Base-by-base conservation (phyloP, 202 grass and related monocot species). In the Thinopyrum obtusiflorum region DNA sequence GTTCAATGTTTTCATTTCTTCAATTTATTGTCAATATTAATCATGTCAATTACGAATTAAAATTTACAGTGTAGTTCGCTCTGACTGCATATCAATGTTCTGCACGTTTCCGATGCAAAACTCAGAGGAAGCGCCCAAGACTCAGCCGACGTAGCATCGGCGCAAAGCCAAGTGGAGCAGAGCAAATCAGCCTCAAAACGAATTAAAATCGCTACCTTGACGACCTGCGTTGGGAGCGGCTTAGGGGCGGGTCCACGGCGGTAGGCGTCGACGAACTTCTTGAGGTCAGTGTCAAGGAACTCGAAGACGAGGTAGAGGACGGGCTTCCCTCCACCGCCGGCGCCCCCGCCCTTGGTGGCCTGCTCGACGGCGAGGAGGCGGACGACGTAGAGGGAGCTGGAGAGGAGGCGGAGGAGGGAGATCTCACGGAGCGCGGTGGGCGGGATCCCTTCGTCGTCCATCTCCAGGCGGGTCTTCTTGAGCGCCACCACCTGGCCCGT, bases 361-460 rank as follows among this genome's bases (percentile, higher is more conserved):
- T 93, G 87, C 81, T 95, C 91, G 87, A 98, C 92, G 78, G 89
- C 82, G 65, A 98, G 87, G 80, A 98, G 90, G 68, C 91, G 86
- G 70, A 98, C 95, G 75, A 95, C 83, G 91, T 98, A 95, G 86
- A 95, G 70, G 80, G 89, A 93, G 83, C 71, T 79, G 76, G 95
- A 93, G 61, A 98, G 95, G 80, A 95, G 86, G 68, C 90, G 88
- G 65, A 98, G 95, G 76, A 98, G 84, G 15, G 95, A 98, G 86
- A 98, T 91, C 95, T 98, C 95, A 65, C 91, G 92, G 24, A 95
- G 88, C 10, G 92, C 92, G 10, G 92, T 93, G 59, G 92, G 92
- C n/a, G 95, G 95, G 86, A 98, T 93, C 20, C 95, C 95, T 15
- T 98, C 95, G 87, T 98, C 91, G 83, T 95, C 93, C 89, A 92